Conservation (phyloP, 441 rosid genomes). For the Viola pubescens region DNA sequence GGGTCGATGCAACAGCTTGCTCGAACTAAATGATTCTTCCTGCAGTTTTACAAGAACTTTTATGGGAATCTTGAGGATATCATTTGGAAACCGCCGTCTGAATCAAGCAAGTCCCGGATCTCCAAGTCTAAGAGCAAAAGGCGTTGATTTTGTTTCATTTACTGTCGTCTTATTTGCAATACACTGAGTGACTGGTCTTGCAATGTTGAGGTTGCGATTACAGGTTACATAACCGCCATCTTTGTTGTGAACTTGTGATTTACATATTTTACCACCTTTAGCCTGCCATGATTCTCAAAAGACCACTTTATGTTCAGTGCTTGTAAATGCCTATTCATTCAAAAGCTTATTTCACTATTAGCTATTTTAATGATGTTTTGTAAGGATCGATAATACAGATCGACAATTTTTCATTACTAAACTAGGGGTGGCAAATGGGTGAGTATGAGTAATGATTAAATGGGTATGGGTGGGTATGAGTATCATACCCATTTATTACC, state of each 20-base stretch:
- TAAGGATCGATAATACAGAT: no score
- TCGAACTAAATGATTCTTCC: neutral
- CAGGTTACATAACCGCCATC: neutral
- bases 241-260: no score
- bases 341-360: no score
- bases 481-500: no score
- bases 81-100: conserved; percentile 76
- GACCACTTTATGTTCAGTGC: neutral
- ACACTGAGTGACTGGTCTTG: neutral
- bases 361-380: no score
- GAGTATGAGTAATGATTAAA: no score
- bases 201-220: neutral
- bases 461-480: no score
- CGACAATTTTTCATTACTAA: no score
- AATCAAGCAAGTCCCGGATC: conserved; percentile 47
- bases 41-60: conserved; percentile 86
- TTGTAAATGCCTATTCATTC: neutral
- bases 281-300: neutral
- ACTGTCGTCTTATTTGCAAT: neutral
- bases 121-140: conserved; percentile 56
- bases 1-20: neutral
- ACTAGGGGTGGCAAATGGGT: no score
- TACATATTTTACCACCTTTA: neutral
- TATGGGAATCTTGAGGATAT: conserved; percentile 78
- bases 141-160: conserved; percentile 28